phyloP scores from a whole-genome alignment of 2,329 filamentous ascomycete genomes.

The Talaromyces sp. region DNA sequence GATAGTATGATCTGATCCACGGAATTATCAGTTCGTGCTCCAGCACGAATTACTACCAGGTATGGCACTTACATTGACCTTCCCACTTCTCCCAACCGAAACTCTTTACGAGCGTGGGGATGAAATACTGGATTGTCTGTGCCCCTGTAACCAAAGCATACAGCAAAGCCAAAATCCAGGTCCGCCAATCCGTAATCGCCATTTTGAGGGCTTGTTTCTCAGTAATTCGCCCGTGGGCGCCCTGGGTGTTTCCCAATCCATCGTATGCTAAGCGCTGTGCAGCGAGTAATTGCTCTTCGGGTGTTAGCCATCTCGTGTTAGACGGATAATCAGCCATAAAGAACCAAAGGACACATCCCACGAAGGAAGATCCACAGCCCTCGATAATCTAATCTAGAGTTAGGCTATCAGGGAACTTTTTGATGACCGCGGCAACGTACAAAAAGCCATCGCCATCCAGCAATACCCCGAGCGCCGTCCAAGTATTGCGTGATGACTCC shows the following conservation, averaged over 20 bases:
- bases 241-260: not conserved
- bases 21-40: not conserved
- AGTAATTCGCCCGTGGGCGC: not conserved
- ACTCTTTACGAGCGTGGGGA: slow-evolving; percentile 24
- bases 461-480: slow-evolving; percentile 18
- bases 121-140: slow-evolving; percentile 29
- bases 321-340: slow-evolving; percentile 17
- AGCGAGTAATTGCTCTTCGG: slow-evolving; percentile 11
- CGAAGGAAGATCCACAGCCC: slow-evolving; percentile 17
- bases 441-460: slow-evolving; percentile 25
- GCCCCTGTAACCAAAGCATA: slow-evolving; percentile 23
- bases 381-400: slow-evolving; percentile 14
- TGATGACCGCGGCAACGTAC: not conserved
- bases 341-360: slow-evolving; percentile 17
- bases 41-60: not conserved
- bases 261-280: not conserved
- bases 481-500: slow-evolving; percentile 21
- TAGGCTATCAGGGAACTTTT: too few relatives aligned
- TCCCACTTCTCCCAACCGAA: slow-evolving; percentile 21
- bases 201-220: not conserved
- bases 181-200: not conserved
- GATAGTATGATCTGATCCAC: not conserved
- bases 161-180: slow-evolving; percentile 20
- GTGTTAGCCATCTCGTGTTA: slow-evolving; percentile 15
- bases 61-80: not conserved